Base-by-base conservation (phyloP, 306 rosid species). In the Canavalia gladiata region DNA sequence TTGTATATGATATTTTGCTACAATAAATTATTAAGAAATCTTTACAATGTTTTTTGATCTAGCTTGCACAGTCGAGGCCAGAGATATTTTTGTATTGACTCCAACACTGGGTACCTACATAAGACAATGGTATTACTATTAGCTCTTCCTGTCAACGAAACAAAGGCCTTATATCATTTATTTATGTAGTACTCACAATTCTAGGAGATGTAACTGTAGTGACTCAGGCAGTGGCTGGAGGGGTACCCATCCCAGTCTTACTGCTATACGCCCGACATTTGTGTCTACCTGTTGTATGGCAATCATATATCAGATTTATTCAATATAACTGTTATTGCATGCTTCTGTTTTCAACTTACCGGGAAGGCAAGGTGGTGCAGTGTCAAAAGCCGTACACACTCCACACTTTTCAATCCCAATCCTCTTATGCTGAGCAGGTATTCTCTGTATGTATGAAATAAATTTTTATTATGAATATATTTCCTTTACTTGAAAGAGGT, bases 31-130 rank as follows among this genome's bases (percentile, higher is more conserved):
- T 62, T 75, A 81, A 47, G 49, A 77, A 69, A 72, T 77, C 46
- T 49, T 89, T 91, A 96, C 99, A 96, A 56, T 82, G 98, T 92
- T 86, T 85, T 91, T 83, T 94, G 99, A 89, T 96, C 99, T 77
- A 96, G 98, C 92, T 94, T 96, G 98, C 99, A 96, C 8, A 96
- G 87, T 77, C 99, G 90, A 45, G 99, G 99, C 99, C 99, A 96
- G 60, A 96, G 94, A 84, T 92, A 96, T 76, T 96, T 96, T 78
- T 96, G 99, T 81, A 96, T 92, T 8, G 98, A 88, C 83, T 96
- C 99, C 90, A 94, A 82, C 72, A 96, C 89, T 0, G 99, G 99
- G 90, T 96, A 96, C 98, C 99, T 96, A 55, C 79, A 79, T 39
- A 62, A 63, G 77, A 80, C 81, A 82, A 52, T 77, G 84, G 68